Conservation (phyloP, 1,139 yeast species). For the Debaryomyces nepalensis region DNA sequence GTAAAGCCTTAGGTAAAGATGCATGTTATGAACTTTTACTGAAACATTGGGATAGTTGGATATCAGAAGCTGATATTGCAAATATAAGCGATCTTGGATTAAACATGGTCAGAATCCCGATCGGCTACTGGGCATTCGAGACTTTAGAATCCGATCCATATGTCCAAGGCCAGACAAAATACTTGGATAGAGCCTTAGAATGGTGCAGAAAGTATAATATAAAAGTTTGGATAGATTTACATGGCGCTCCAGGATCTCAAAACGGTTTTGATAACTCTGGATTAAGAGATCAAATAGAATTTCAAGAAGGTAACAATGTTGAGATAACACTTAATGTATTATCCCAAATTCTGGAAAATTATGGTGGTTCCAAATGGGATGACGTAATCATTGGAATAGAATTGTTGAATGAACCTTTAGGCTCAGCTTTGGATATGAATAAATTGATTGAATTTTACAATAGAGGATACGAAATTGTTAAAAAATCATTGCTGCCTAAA, state of each 20-base stretch:
- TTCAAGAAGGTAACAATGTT: constrained; percentile 59
- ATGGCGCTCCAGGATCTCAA: constrained; percentile 96
- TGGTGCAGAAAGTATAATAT: constrained; percentile 72
- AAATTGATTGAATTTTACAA: constrained; percentile 60
- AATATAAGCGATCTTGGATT: constrained; percentile 69
- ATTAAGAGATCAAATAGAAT: constrained; percentile 63
- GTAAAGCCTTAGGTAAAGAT: constrained; percentile 64
- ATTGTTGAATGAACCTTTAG: constrained; percentile 88
- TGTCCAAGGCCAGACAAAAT: constrained; percentile 79
- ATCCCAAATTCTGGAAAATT: constrained; percentile 53
- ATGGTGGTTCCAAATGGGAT: constrained; percentile 62
- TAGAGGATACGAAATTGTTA: constrained; percentile 56
- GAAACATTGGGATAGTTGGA: constrained; percentile 81
- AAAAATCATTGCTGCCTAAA: constrained; percentile 54
- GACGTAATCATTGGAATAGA: constrained; percentile 86
- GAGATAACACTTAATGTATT: constrained; percentile 58
- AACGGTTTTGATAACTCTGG: constrained; percentile 98
- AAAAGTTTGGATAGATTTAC: constrained; percentile 90
- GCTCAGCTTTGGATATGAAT: constrained; percentile 63
- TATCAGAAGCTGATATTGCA: constrained; percentile 71
- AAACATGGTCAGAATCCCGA: constrained; percentile 86
- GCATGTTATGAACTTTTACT: constrained; percentile 57
- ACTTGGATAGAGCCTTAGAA: constrained; percentile 72
- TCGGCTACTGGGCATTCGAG: constrained; percentile 95
- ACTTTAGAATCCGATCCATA: constrained; percentile 74